Conservation (phyloP, 2,329 filamentous ascomycete species). For the Aspergillus neoniger region DNA sequence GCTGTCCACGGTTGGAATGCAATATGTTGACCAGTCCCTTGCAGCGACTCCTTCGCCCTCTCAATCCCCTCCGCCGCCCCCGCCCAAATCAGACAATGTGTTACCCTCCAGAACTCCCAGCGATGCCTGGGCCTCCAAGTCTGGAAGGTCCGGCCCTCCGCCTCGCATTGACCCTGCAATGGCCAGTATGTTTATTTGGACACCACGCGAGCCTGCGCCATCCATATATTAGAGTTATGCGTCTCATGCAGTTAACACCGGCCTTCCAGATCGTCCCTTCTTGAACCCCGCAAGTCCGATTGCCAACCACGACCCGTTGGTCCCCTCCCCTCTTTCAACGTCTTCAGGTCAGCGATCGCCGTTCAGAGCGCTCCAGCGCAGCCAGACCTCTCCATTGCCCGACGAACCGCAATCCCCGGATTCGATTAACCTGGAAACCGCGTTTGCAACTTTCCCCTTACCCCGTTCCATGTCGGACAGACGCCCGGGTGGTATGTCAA, state of each 20-base stretch:
- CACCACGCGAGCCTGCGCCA: background rate
- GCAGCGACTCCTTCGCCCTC: constrained; percentile 18
- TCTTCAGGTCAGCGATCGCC: constrained; percentile 50
- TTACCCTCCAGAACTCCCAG: constrained; percentile 26
- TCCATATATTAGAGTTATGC: background rate
- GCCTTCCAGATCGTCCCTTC: constrained; percentile 42
- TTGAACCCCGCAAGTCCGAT: constrained; percentile 57
- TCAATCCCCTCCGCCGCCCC: constrained; percentile 28
- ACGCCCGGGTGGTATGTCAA: constrained; percentile 24
- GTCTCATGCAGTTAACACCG: constrained; percentile 7
- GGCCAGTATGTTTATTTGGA: constrained; percentile 57
- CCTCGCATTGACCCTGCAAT: constrained; percentile 58
- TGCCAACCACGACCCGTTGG: constrained; percentile 62
- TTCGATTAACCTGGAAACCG: constrained; percentile 51
- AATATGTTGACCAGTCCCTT: constrained; percentile 10
- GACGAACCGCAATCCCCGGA: constrained; percentile 49
- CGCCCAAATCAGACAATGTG: constrained; percentile 30
- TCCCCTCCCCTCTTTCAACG: constrained; percentile 64
- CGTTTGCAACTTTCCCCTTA: constrained; percentile 57
- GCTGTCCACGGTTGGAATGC: background rate
- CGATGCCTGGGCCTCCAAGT: constrained; percentile 35
- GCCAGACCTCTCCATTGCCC: constrained; percentile 43
- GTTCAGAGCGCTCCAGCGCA: constrained; percentile 38
- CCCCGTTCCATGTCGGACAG: constrained; percentile 35
- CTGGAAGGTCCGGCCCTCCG: constrained; percentile 51